Evolutionary conservation across 805 yeast genomes (phyloP).

Genomic region (Zygoascus bituminiphila): DNA sequence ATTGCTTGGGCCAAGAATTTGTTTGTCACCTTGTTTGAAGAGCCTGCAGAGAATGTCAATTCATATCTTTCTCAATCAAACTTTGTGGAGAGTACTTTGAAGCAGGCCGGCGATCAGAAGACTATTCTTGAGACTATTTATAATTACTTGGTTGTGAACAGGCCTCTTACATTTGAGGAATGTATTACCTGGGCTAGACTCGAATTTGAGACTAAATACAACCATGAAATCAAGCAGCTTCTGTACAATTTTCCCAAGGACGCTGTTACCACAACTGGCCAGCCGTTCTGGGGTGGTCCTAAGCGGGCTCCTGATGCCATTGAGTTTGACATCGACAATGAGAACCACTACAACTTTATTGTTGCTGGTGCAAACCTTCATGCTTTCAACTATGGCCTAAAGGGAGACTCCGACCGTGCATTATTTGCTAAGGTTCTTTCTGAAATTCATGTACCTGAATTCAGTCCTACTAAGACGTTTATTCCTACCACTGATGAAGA

Average conservation of each 20-base stretch:
- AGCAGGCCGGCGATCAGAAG: conserved; percentile 87
- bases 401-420: conserved; percentile 52
- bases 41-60: conserved; percentile 90
- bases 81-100: conserved; percentile 83
- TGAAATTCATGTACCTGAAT: conserved; percentile 47
- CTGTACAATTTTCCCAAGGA: conserved; percentile 92
- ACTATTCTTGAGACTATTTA: conserved; percentile 71
- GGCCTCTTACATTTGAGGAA: conserved; percentile 87
- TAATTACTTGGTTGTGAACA: conserved; percentile 59
- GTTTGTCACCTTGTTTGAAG: conserved; percentile 86
- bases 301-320: conserved; percentile 93
- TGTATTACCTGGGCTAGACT: conserved; percentile 92
- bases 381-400: conserved; percentile 84
- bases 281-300: conserved; percentile 96
- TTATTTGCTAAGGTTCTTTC: conserved; percentile 48
- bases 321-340: conserved; percentile 62
- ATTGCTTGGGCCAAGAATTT: conserved; percentile 98
- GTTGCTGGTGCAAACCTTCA: conserved; percentile 86
- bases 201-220: conserved; percentile 79
- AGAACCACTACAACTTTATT: conserved; percentile 74
- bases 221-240: conserved; percentile 80
- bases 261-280: conserved; percentile 82
- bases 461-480: conserved; percentile 65
- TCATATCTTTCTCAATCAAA: conserved; percentile 84
- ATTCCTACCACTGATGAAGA: conserved; percentile 55